Conservation (phyloP, 768 basidiomycete genomes). For the Trametes cingulata region DNA sequence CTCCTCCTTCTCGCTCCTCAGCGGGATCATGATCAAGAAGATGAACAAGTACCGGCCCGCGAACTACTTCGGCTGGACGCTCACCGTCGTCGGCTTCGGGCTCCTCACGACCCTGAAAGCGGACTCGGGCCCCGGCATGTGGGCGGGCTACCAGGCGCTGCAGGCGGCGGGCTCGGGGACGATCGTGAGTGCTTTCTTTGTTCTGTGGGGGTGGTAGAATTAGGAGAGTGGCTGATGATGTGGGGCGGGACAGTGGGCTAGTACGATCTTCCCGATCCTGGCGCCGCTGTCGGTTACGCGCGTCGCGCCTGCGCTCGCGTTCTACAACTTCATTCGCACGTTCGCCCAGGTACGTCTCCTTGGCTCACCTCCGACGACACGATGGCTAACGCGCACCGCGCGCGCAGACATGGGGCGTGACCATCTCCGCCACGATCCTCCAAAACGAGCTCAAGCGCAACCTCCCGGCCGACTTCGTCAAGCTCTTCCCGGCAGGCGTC, state of each 20-base stretch:
- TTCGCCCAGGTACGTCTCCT: constrained; percentile 24
- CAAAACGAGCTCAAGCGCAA: constrained; percentile 47
- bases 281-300: constrained; percentile 32
- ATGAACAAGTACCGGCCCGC: constrained; percentile 35
- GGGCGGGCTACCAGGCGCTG: constrained; percentile 18
- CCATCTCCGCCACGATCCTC: constrained; percentile 50
- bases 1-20: constrained; percentile 31
- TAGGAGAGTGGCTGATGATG: background rate
- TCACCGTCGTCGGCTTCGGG: constrained; percentile 37
- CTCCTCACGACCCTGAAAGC: constrained; percentile 35
- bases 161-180: constrained; percentile 21
- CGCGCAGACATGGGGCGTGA: constrained; percentile 50
- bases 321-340: constrained; percentile 33
- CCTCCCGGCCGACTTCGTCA: constrained; percentile 42
- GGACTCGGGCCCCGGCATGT: background rate
- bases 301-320: constrained; percentile 38
- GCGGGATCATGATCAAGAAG: constrained; percentile 27
- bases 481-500: constrained; percentile 36
- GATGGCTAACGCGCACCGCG: background rate
- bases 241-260: constrained; percentile 12
- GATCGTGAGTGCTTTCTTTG: constrained; percentile 8
- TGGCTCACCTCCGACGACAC: background rate
- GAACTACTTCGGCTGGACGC: constrained; percentile 39
- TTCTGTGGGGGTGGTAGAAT: background rate
- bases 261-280: constrained; percentile 26